Evolutionary conservation across 371 early-diverging fungal genomes (phyloP).

Genomic region (Circinella minor): DNA sequence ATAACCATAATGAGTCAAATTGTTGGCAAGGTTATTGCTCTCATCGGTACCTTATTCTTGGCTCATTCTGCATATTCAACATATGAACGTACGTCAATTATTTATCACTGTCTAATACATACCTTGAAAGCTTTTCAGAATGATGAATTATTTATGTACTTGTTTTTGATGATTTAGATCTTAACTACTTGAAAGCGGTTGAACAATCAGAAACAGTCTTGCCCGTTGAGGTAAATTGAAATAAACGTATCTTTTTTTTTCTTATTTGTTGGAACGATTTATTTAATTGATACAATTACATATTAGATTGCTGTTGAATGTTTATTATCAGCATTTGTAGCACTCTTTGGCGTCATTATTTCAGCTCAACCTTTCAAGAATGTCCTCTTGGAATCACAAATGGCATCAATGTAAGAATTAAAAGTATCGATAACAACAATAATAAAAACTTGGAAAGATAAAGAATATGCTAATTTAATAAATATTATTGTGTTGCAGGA

Average conservation of each 20-base stretch:
- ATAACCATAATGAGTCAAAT: constrained; percentile 25
- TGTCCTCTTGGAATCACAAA: constrained; percentile 64
- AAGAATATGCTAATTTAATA: neutral
- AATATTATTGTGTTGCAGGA: constrained; percentile 36
- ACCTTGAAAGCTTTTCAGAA: no score
- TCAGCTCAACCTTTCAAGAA: constrained; percentile 65
- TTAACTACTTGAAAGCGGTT: constrained; percentile 69
- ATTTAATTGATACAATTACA: no score
- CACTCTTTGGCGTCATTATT: constrained; percentile 46
- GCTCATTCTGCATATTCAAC: constrained; percentile 72
- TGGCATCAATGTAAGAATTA: constrained; percentile 62
- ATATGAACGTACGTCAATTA: constrained; percentile 64
- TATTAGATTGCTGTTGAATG: constrained; percentile 47
- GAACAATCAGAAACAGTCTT: constrained; percentile 55
- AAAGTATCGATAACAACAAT: no score
- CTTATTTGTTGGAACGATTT: no score
- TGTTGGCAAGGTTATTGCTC: constrained; percentile 53
- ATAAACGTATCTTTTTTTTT: no score
- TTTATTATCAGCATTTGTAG: constrained; percentile 38
- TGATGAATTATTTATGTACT: neutral
- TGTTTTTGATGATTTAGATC: constrained; percentile 46
- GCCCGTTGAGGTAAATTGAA: constrained; percentile 62
- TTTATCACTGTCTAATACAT: neutral
- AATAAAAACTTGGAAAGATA: neutral
- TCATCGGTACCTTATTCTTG: constrained; percentile 59